phyloP scores from a whole-genome alignment of 495 filamentous ascomycete species.

The Aspergillus taichungensis region DNA sequence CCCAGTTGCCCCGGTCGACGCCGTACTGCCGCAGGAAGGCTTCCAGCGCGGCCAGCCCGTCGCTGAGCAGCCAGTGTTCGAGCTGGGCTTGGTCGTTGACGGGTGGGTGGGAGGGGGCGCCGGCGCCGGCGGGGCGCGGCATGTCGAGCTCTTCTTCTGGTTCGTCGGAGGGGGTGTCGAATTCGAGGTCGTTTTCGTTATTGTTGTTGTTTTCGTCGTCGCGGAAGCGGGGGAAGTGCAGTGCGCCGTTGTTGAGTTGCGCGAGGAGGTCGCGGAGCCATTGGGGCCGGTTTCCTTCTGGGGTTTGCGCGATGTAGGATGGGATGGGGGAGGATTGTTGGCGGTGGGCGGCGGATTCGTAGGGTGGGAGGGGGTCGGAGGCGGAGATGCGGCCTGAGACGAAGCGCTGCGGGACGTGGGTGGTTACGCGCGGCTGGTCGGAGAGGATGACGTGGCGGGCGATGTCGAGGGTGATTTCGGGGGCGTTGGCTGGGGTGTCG shows the following conservation, averaged over 20 bases:
- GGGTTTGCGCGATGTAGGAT: constrained; percentile 25
- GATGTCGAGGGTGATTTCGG: constrained; percentile 51
- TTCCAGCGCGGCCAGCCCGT: constrained; percentile 27
- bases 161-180: constrained; percentile 3
- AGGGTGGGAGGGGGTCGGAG: constrained; percentile 38
- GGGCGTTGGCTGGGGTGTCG: constrained; percentile 29
- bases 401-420: constrained; percentile 34
- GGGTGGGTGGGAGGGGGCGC: constrained; percentile 15
- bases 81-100: constrained; percentile 24
- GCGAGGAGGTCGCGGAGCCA: constrained; percentile 36
- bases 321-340: constrained; percentile 32
- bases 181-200: too few species aligned
- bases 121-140: constrained; percentile 1
- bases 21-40: constrained; percentile 34
- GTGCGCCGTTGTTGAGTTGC: constrained; percentile 25
- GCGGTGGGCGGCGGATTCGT: constrained; percentile 34
- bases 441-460: constrained; percentile 75
- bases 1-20: constrained; percentile 40
- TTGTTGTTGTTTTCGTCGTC: constrained; percentile 10
- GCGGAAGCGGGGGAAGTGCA: constrained; percentile 19
- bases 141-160: constrained; percentile 6
- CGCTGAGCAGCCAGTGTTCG: constrained; percentile 28
- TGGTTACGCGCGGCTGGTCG: constrained; percentile 49
- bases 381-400: constrained; percentile 34
- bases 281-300: constrained; percentile 26